Evolutionary conservation across 2,329 filamentous ascomycete genomes (phyloP), one percentile per base, ranked within the genome.

Genomic region (Coleophoma eucalyptorum): DNA sequence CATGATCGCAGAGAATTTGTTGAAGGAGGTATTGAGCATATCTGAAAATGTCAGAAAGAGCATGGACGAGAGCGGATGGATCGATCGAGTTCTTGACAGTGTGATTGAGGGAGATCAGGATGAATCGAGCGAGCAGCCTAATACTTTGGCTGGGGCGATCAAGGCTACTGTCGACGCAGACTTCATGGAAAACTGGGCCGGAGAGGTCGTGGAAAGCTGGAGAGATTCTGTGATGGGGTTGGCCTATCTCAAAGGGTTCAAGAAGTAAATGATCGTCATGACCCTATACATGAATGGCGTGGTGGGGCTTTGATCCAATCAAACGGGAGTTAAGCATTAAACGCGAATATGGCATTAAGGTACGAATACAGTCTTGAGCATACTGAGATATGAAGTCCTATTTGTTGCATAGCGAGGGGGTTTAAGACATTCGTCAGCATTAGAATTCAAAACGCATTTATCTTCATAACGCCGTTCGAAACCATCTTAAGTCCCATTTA

Each of bases 31-130:
- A 6, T 47, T 47, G 10, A 53, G 57, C 12, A 60, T 61, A 41
- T 56, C 55, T 8, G 46, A 46, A 15, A 37, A 13, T 8, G 50
- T 64, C 20, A 66, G 64, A 45, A 62, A 59, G 38, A 56, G 52
- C 2, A 48, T 67, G 33, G 60, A 65, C 48, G 64, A 67, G 35
- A 59, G 65, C 16, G 65, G 64, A 3, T 67, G 62, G 64, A 66
- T 67, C 44, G 65, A 67, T 48, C 61, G 53, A 40, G 57, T 65
- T 1, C 48, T 65, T 5, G 59, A 63, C 12, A 51, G 47, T 46
- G 51, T 60, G 3, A 20, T 57, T 34, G 33, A 45, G 38, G 42
- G 18, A 21, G 48, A 45, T 12, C 51, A 51, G 13, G 49, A 50
- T 21, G 42, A 46, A 43, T 50, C 21, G 33, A 37, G 43, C 5